Evolutionary conservation across 805 yeast genomes (phyloP), one percentile per base, ranked within the genome.

Genomic region (Lipomyces sp.): DNA sequence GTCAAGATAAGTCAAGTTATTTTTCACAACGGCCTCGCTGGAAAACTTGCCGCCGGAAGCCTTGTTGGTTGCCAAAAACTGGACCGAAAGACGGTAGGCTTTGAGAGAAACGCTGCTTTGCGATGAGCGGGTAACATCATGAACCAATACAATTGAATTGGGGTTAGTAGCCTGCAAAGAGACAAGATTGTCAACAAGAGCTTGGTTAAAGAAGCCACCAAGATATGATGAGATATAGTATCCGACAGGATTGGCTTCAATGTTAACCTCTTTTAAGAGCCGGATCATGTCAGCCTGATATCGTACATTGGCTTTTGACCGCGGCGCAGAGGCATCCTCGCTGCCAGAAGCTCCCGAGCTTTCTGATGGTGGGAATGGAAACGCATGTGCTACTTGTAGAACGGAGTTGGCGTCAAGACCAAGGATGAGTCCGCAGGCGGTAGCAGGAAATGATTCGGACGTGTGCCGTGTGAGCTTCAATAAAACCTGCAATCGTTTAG

Each of bases 161-260:
- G 84, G 80, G 74, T 85, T 84, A 75, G 81, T 81, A 70, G 78
- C 77, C 78, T 90, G 95, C 75, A 85, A 85, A 66, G 84, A 85
- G 57, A 87, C 85, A 79, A 91, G 82, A 51, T 87, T 83, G 73
- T 91, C 96, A 35, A 92, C 82, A 60, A 90, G 81, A 57, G 75
- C 62, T 63, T 85, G 83, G 66, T 87, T 86, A 73, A 87, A 85
- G 75, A 87, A 87, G 75, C 86, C 86, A 57, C 95, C 95, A 51
- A 89, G 84, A 60, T 81, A 80, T 35, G 92, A 83, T 55, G 89
- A 82, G 75, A 90, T 85, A 79, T 90, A 91, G 92, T 93, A 91
- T 42, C 97, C 97, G 69, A 87, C 84, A 67, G 87, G 82, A 75
- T 87, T 90, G 54, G 86, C 82, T 57, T 92, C 93, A 67, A 85